These are phyloP conservation scores for Triticum turgidum DNA, from an alignment of 176 grass and related monocot species.

Conservation along the genomic window DNA sequence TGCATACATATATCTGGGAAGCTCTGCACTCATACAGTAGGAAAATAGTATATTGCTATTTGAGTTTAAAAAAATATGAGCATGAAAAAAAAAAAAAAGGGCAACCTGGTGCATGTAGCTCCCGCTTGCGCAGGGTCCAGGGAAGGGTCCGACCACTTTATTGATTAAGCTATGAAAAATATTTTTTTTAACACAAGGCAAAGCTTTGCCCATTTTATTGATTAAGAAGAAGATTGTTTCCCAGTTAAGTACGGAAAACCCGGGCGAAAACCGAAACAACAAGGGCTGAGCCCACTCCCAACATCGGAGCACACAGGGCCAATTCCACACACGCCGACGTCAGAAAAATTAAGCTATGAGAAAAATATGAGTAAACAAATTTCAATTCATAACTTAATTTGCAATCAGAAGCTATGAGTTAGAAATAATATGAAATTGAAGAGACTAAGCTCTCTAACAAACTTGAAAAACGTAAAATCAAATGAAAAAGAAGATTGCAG, in stretches of 20 bases:
- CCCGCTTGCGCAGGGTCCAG: too few species aligned
- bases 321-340: not conserved
- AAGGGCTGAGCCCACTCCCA: not conserved
- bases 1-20: conserved; percentile 1
- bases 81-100: too few species aligned
- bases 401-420: not conserved
- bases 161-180: too few species aligned
- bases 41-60: not conserved
- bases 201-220: not conserved
- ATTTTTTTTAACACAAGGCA: not conserved
- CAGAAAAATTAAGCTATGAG: not conserved
- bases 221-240: not conserved
- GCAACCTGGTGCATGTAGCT: too few species aligned
- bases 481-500: not conserved
- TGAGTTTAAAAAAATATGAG: not conserved
- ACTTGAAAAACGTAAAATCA: not conserved
- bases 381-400: not conserved
- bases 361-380: not conserved
- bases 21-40: not conserved
- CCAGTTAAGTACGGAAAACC: not conserved
- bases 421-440: not conserved
- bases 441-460: not conserved
- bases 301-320: not conserved
- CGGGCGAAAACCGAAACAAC: not conserved
- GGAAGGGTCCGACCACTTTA: too few species aligned